Evolutionary conservation across 257 asterid genomes (phyloP).

Genomic region (Jasminum sambac): DNA sequence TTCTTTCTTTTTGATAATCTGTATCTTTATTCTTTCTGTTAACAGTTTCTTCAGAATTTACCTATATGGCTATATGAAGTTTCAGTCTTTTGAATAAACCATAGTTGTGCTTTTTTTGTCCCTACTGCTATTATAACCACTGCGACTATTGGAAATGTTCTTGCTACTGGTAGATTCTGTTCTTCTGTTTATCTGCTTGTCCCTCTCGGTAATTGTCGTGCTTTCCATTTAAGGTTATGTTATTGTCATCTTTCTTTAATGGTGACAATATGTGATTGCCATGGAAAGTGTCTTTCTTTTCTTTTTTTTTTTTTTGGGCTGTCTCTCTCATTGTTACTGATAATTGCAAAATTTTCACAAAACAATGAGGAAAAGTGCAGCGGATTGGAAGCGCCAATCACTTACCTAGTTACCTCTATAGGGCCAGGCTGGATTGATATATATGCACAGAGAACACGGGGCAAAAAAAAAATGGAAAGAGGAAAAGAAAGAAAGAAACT

Average conservation of each 20-base stretch:
- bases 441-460: too few relatives aligned
- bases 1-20: not conserved
- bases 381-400: not conserved
- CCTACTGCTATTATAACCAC: not conserved
- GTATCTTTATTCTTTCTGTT: too few relatives aligned
- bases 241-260: not conserved
- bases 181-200: not conserved
- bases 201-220: not conserved
- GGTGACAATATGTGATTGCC: not conserved
- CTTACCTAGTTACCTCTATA: too few relatives aligned
- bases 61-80: not conserved
- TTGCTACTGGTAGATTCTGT: not conserved
- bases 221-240: not conserved
- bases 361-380: not conserved
- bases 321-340: not conserved
- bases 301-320: too few relatives aligned
- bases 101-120: constrained; percentile 7
- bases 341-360: not conserved
- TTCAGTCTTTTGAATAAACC: not conserved
- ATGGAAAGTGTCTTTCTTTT: not conserved
- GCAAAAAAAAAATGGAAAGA: too few relatives aligned
- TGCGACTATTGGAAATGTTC: not conserved
- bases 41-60: not conserved
- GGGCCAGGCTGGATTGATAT: too few relatives aligned
- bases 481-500: too few relatives aligned